These are phyloP conservation scores for Erodium moschatum DNA, from an alignment of 441 rosid genomes.

Conservation along the genomic window DNA sequence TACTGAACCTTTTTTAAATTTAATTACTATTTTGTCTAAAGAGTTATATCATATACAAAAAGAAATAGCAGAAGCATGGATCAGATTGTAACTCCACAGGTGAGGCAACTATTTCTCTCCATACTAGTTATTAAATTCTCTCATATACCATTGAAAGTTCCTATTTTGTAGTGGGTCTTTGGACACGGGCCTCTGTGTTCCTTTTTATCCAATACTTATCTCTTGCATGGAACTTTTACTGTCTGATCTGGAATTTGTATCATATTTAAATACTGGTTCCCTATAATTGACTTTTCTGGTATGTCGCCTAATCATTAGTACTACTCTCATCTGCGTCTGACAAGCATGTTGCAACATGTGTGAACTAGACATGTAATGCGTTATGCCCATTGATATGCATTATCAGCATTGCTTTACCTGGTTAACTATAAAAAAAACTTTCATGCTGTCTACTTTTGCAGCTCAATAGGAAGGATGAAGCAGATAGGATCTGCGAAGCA, in stretches of 20 bases:
- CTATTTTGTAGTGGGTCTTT: too few relatives aligned
- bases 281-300: conserved; percentile 1
- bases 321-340: background rate
- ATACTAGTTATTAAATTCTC: background rate
- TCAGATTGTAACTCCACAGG: background rate
- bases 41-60: background rate
- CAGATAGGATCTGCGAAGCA: conserved; percentile 16
- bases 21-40: background rate
- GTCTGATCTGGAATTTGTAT: background rate
- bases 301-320: background rate
- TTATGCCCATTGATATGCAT: background rate
- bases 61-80: background rate
- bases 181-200: too few relatives aligned
- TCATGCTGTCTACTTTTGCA: conserved; percentile 1
- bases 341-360: background rate
- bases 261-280: background rate
- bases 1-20: background rate
- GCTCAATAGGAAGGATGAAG: conserved; percentile 21
- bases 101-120: background rate
- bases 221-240: background rate
- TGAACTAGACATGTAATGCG: background rate
- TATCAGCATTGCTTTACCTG: background rate
- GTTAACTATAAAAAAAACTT: background rate
- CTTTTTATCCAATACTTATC: too few relatives aligned
- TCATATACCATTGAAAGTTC: background rate